A percentile compares a stretch with the other conserved stretches of the same genome.
Conservation (phyloP, 345 rosid genomes). For the Rhodamnia argentea region DNA sequence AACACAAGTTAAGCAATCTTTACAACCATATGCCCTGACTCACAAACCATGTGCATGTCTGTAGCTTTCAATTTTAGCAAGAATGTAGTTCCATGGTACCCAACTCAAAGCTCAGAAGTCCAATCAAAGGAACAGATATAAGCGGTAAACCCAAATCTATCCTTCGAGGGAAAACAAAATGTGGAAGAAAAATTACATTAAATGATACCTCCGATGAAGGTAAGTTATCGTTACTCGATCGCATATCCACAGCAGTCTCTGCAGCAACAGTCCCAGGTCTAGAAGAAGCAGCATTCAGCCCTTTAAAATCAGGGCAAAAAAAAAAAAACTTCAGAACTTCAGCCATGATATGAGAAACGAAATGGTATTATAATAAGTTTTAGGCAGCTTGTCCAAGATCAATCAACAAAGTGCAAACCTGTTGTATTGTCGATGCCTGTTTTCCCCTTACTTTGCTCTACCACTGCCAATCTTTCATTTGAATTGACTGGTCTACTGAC, state of each 20-base stretch:
- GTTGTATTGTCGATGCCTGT: conserved; percentile 26
- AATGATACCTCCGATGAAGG: conserved; percentile 49
- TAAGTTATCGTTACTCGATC: conserved; percentile 37
- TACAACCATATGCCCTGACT: neutral
- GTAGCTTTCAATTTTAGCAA: neutral
- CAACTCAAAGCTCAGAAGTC: neutral
- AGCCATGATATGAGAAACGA: neutral
- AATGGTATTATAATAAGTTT: neutral
- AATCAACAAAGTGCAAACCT: conserved; percentile 27
- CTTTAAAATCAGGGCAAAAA: conserved; percentile 21
- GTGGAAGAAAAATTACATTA: neutral
- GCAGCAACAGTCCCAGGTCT: conserved; percentile 35
- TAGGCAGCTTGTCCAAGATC: neutral
- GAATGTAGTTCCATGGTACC: neutral
- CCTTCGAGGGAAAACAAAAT: neutral
- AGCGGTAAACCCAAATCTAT: neutral
- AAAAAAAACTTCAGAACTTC: neutral
- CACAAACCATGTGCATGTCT: neutral
- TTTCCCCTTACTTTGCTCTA: conserved; percentile 46
- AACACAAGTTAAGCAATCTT: neutral
- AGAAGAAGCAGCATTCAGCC: conserved; percentile 39
- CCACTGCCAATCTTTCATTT: conserved; percentile 16
- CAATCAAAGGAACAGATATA: neutral
- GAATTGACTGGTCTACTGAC: conserved; percentile 30
- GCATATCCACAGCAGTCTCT: conserved; percentile 42